Evolutionary conservation across 176 grass and related monocot species (phyloP).

Genomic region (Oryza punctata): DNA sequence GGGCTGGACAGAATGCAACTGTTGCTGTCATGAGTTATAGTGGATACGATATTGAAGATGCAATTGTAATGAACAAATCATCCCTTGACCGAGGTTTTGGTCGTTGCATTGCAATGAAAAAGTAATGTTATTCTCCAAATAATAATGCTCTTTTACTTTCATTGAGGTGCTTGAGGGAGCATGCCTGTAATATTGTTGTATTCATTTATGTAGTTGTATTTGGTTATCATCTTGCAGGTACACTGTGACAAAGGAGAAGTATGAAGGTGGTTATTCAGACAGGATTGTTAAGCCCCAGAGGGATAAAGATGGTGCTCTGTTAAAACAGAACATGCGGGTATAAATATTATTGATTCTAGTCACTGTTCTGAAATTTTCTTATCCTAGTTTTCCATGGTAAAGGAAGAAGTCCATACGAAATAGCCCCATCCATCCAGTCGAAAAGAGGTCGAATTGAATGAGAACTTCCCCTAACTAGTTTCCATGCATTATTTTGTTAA

Average conservation of each 20-base stretch:
- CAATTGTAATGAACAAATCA: conserved; percentile 99
- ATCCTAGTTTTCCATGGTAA: neutral
- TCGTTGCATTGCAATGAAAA: conserved; percentile 96
- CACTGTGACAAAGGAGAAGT: conserved; percentile 63
- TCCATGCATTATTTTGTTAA: neutral
- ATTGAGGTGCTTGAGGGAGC: conserved; percentile 10
- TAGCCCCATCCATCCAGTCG: neutral
- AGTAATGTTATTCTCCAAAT: conserved; percentile 51
- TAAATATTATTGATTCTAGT: conserved; percentile 16
- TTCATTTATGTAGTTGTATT: conserved; percentile 18
- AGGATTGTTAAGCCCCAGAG: conserved; percentile 68
- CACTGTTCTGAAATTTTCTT: conserved; percentile 14
- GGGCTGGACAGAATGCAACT: conserved; percentile 95
- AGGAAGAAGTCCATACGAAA: neutral
- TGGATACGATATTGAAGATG: conserved; percentile 99
- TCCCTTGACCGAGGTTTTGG: conserved; percentile 98
- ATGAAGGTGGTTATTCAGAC: conserved; percentile 56
- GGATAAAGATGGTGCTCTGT: conserved; percentile 59
- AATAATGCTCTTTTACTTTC: conserved; percentile 26
- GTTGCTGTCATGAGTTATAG: conserved; percentile 97
- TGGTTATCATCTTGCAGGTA: conserved; percentile 54
- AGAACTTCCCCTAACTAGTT: neutral
- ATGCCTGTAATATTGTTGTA: conserved; percentile 2
- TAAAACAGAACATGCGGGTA: conserved; percentile 79
- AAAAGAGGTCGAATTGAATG: conserved; percentile 1